Evolutionary conservation across 2,329 filamentous ascomycete species (phyloP).

Genomic region (Pyrenochaeta sp.): DNA sequence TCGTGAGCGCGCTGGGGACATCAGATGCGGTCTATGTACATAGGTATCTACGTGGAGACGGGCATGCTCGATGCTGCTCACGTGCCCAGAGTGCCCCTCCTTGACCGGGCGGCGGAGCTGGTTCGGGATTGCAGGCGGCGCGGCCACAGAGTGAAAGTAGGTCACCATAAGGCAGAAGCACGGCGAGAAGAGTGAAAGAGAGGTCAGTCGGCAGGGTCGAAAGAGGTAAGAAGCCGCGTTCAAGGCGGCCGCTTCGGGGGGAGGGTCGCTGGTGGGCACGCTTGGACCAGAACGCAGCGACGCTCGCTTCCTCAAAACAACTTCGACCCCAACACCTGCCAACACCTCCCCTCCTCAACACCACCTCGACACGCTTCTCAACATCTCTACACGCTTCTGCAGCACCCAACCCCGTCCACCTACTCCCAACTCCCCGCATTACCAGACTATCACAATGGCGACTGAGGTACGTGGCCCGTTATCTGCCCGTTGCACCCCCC

Average conservation of each 20-base stretch:
- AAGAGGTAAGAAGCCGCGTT: slow-evolving; percentile 21
- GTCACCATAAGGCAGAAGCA: not conserved
- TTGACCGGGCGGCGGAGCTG: too few species aligned
- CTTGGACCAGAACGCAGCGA: slow-evolving; percentile 26
- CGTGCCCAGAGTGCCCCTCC: slow-evolving; percentile 23
- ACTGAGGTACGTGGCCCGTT: slow-evolving; percentile 65
- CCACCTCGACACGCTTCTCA: slow-evolving; percentile 25
- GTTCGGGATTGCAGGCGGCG: too few species aligned
- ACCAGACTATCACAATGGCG: slow-evolving; percentile 59
- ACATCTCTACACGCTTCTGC: slow-evolving; percentile 34
- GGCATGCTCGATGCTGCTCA: slow-evolving; percentile 15
- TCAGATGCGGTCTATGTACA: slow-evolving; percentile 2
- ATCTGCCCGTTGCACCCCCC: slow-evolving; percentile 47
- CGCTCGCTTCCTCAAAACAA: slow-evolving; percentile 43
- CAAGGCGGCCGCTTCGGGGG: slow-evolving; percentile 23
- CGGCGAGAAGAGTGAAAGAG: not conserved
- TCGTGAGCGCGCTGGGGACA: slow-evolving; percentile 8
- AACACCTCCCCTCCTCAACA: too few species aligned
- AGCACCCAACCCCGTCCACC: slow-evolving; percentile 21
- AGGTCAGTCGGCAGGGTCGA: not conserved
- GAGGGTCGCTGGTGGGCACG: slow-evolving; percentile 19
- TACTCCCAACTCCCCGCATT: slow-evolving; percentile 22
- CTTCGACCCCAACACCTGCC: slow-evolving; percentile 32
- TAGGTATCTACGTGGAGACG: too few species aligned
- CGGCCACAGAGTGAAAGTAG: not conserved